Conservation (phyloP, 2,329 filamentous ascomycete species). For the Pseudohalonectria lignicola region DNA sequence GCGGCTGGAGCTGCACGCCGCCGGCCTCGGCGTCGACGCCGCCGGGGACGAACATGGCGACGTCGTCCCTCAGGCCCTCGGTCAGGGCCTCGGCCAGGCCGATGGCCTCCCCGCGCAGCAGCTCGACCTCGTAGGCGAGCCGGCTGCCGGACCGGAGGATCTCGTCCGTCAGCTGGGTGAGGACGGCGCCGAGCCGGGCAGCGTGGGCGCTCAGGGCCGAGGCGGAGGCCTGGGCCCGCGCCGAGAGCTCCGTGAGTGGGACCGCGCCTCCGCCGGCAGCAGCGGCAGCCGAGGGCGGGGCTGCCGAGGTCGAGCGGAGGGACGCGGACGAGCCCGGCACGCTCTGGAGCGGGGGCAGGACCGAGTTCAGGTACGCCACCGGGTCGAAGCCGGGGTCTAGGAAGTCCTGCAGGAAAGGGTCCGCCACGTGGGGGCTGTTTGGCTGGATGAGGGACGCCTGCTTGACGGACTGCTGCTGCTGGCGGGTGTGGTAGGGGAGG, state of each 20-base stretch:
- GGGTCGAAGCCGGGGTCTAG: constrained; percentile 69
- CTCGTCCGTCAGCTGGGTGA: constrained; percentile 89
- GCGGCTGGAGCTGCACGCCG: constrained; percentile 2
- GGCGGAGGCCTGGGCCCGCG: constrained; percentile 72
- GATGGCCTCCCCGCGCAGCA: constrained; percentile 78
- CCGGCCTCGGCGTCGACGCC: constrained; percentile 22
- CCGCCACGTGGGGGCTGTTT: constrained; percentile 54
- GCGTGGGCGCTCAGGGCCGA: constrained; percentile 85
- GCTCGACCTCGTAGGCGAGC: constrained; percentile 87
- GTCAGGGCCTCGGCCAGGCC: constrained; percentile 69
- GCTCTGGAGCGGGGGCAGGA: constrained; percentile 56
- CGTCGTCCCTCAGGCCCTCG: constrained; percentile 60
- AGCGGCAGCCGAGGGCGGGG: constrained; percentile 11
- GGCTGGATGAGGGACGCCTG: constrained; percentile 27
- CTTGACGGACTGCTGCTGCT: constrained; percentile 23
- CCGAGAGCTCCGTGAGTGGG: constrained; percentile 64
- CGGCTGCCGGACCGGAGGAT: constrained; percentile 82
- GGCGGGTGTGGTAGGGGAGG: constrained; percentile 29
- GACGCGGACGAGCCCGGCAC: constrained; percentile 12
- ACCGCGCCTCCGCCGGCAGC: constrained; percentile 23
- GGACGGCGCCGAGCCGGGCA: constrained; percentile 64
- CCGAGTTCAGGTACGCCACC: constrained; percentile 72
- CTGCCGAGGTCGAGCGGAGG: constrained; percentile 2
- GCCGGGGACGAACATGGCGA: constrained; percentile 58
- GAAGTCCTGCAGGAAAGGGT: constrained; percentile 66